Evolutionary conservation across 345 rosid species (phyloP), one percentile per base, ranked within the genome.

Genomic region (Linum tenue): DNA sequence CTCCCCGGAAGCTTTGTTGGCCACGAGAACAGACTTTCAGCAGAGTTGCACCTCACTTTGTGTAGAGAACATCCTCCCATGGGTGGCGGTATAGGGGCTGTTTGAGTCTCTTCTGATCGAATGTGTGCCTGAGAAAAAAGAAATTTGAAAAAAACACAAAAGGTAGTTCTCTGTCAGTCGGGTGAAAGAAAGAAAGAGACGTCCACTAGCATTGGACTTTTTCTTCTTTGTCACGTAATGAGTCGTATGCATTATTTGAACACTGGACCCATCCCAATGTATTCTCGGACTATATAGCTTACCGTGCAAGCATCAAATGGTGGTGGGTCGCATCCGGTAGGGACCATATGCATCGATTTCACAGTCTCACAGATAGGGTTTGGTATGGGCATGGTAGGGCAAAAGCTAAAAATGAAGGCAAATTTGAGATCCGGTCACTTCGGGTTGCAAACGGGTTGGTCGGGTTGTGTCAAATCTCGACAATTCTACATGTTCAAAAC

Each of bases 51-150:
- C 66, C 75, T 38, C 76, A 94, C 92, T 90, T 94, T 82, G 96
- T 86, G 84, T 90, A 94, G 76, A 94, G 87, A 64, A 90, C 97
- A 74, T 94, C 99, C 75, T 90, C 99, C 99, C 97, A 90, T 15
- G 97, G 97, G 73, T 90, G 96, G 63, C 97, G 85, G 78, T 86
- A 94, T 31, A 90, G 83, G 55, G 99, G 97, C 75, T 90, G 96
- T 76, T 94, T 94, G 89, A 94, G 56, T 73, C 97, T 84, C 96
- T 90, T 90, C 80, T 90, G 96, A 72, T 94, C 97, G 8, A 94
- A 94, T 7, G 96, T 86, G 69, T 94, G 99, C 82, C 97, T 90
- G 75, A 58, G 64, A 48, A 22, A n/a, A 35, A 35, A 2, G 22
- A n/a, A 43, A 59, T 15, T 15, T 3, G 3, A 5, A 22, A 51